Conservation (phyloP, 139 green algal species). For the Micromonas commoda region DNA sequence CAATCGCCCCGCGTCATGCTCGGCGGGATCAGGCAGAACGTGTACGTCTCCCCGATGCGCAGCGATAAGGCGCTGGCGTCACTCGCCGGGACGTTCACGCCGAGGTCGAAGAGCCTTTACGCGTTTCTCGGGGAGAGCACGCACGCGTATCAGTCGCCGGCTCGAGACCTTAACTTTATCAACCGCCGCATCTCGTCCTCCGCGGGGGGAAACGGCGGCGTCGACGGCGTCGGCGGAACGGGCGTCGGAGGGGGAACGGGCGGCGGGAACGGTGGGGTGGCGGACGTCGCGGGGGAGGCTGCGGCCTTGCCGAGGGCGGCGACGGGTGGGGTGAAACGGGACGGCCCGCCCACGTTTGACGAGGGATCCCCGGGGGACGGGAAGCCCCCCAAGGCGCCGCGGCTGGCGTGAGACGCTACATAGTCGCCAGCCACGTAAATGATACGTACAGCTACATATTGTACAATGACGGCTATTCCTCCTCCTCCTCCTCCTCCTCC, state of each 20-base stretch:
- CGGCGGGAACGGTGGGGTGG: neutral
- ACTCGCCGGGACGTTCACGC: neutral
- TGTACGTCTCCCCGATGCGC: slow-evolving; percentile 40
- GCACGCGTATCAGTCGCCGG: slow-evolving; percentile 21
- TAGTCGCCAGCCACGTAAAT: too few species aligned
- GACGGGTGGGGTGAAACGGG: too few species aligned
- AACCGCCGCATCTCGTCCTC: slow-evolving; percentile 26
- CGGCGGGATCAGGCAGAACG: slow-evolving; percentile 20
- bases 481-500: too few species aligned
- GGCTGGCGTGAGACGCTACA: too few species aligned
- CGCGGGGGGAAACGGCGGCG: neutral
- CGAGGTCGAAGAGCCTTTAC: slow-evolving; percentile 9
- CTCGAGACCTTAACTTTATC: slow-evolving; percentile 23
- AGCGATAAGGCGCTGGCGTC: too few species aligned
- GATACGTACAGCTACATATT: too few species aligned
- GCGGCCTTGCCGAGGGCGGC: neutral
- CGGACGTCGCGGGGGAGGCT: too few species aligned
- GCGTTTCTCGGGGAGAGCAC: slow-evolving; percentile 30
- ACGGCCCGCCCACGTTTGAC: too few species aligned
- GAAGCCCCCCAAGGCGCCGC: too few species aligned
- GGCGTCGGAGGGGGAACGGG: too few species aligned
- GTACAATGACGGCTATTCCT: too few species aligned
- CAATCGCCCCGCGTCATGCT: neutral
- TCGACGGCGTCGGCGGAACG: neutral
- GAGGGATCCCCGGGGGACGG: too few species aligned